Percentiles rank a stretch among this genome's conserved stretches.
Evolutionary conservation across 1,284 basidiomycete genomes (phyloP).

Genomic region (Rhizoctonia solani): DNA sequence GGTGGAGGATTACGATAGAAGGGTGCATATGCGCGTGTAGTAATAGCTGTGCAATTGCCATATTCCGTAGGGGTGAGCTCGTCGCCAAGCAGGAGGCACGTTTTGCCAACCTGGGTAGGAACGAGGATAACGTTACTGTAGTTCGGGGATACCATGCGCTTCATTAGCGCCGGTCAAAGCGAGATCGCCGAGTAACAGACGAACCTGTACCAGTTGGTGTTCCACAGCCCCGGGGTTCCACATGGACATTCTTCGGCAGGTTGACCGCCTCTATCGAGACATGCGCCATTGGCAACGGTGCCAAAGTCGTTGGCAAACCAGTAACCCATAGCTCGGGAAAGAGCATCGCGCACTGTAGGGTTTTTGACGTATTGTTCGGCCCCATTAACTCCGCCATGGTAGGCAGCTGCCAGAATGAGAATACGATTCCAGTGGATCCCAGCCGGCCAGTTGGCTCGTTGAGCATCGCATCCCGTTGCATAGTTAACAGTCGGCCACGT

Average conservation of each 20-base stretch:
- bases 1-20: slow-evolving; percentile 47
- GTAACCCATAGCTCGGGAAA: slow-evolving; percentile 59
- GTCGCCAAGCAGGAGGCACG: slow-evolving; percentile 17
- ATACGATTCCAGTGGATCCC: slow-evolving; percentile 60
- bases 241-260: slow-evolving; percentile 54
- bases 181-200: not conserved
- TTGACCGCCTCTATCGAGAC: slow-evolving; percentile 58
- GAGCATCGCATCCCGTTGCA: slow-evolving; percentile 60
- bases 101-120: not conserved
- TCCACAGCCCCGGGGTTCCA: slow-evolving; percentile 61
- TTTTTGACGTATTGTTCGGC: slow-evolving; percentile 48
- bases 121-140: slow-evolving; percentile 18
- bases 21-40: slow-evolving; percentile 54
- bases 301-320: slow-evolving; percentile 68
- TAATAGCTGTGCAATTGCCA: slow-evolving; percentile 25
- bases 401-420: slow-evolving; percentile 58
- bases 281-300: slow-evolving; percentile 47
- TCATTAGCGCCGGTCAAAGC: not conserved
- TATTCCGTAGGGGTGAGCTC: slow-evolving; percentile 5
- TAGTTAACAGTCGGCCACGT: slow-evolving; percentile 56
- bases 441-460: slow-evolving; percentile 68
- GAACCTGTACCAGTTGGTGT: slow-evolving; percentile 65
- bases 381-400: slow-evolving; percentile 54
- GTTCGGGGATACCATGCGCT: not conserved
- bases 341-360: slow-evolving; percentile 49